A percentile compares a stretch with the other conserved stretches of the same genome.
phyloP scores from a whole-genome alignment of 1,139 yeast species.

The Meyerozyma sp. region DNA sequence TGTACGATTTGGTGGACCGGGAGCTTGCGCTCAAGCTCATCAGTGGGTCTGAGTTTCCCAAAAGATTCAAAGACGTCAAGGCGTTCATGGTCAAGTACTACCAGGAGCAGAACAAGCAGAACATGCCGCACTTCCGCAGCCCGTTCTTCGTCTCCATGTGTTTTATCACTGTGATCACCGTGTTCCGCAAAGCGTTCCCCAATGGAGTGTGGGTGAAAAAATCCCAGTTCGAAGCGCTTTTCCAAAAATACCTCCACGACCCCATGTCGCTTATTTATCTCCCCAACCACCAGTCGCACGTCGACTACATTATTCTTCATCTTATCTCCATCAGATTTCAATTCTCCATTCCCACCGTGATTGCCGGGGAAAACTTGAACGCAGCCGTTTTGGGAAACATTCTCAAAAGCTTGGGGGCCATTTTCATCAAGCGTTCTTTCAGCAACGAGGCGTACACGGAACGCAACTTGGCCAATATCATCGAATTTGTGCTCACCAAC shows the following conservation, averaged over 20 bases:
- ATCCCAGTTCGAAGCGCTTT: slow-evolving; percentile 42
- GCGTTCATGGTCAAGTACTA: slow-evolving; percentile 36
- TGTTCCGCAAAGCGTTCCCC: slow-evolving; percentile 37
- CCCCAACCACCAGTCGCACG: slow-evolving; percentile 60
- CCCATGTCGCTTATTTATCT: slow-evolving; percentile 42
- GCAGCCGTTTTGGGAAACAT: slow-evolving; percentile 54
- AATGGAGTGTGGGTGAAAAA: slow-evolving; percentile 39
- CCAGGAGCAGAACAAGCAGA: slow-evolving; percentile 29
- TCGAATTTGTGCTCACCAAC: slow-evolving; percentile 47
- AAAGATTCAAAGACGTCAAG: slow-evolving; percentile 34
- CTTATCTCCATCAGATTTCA: slow-evolving; percentile 53
- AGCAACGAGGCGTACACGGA: slow-evolving; percentile 54
- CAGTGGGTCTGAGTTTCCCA: slow-evolving; percentile 27
- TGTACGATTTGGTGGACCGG: slow-evolving; percentile 32
- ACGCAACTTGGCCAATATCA: slow-evolving; percentile 47
- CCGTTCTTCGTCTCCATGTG: background rate
- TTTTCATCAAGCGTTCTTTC: slow-evolving; percentile 42
- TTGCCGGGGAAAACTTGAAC: slow-evolving; percentile 67
- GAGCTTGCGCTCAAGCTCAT: slow-evolving; percentile 39
- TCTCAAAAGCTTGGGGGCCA: slow-evolving; percentile 41
- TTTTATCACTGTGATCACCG: slow-evolving; percentile 33
- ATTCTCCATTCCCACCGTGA: slow-evolving; percentile 53
- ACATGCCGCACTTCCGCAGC: slow-evolving; percentile 22
- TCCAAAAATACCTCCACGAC: slow-evolving; percentile 71
- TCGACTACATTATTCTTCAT: slow-evolving; percentile 61